Base-by-base conservation (phyloP, 1,139 yeast species). In the Geotrichum histeridarum region DNA sequence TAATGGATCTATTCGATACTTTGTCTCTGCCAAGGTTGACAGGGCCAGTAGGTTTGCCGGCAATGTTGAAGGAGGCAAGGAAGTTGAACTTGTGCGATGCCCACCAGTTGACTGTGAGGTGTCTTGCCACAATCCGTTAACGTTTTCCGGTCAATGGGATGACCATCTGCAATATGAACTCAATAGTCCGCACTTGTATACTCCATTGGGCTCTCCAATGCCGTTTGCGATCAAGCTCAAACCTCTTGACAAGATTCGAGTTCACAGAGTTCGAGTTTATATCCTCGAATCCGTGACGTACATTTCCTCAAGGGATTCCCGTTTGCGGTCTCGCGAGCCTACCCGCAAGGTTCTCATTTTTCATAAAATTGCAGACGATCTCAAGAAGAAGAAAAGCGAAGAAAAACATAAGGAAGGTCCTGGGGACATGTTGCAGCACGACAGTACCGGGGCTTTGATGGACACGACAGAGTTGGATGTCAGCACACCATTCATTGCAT, bases 91-190 rank as follows among this genome's bases (percentile, higher is more conserved):
- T 63, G 82, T 88, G 4, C 75, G 96, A 58, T 80, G 87, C 0
- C 96, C 96, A 1, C 96, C 96, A 0, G 79, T 83, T 9, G 78
- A 78, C 60, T 88, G 90, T 1, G 67, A 67, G 36, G 76, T 82
- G 38, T 80, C 89, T 0, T 80, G 86, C 3, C 86, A 86, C 66
- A 87, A 86, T 64, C 95, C 96, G 0, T 81, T 90, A 31, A 86
- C 83, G 66, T 88, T 90, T 33, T 86, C 86, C 63, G 77, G 91
- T 56, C 77, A 83, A 2, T 90, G 96, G 96, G 86, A 84, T 62
- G 84, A 86, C 59, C 70, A 91, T 0, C 73, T 90, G 44, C 86
- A 83, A 57, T 90, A 90, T 68, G 87, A 86, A 61, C 79, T 90
- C 36, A 80, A 89, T 0, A 77, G 89, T 54, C 95, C 95, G 0